These are phyloP conservation scores for Eucalyptus camaldulensis DNA, from an alignment of 345 rosid genomes.

Conservation along the genomic window DNA sequence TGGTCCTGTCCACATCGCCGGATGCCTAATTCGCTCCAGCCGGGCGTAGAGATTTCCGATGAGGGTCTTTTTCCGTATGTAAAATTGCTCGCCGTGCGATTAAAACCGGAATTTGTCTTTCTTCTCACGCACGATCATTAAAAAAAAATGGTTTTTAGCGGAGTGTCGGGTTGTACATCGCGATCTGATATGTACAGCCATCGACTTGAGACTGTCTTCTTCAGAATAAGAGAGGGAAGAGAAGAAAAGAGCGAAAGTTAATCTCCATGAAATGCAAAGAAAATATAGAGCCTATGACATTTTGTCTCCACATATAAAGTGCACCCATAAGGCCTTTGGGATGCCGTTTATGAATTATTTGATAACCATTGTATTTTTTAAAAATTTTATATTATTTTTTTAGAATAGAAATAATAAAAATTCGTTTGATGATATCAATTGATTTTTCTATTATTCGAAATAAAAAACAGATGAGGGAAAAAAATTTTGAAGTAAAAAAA, in stretches of 20 bases:
- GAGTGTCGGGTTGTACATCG: neutral
- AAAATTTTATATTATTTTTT: fast-evolving
- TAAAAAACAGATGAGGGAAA: fast-evolving
- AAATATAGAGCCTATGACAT: neutral
- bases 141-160: neutral
- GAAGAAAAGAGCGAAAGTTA: neutral
- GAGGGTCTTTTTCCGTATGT: neutral
- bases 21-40: neutral
- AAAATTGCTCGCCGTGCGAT: neutral
- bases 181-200: neutral
- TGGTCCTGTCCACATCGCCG: neutral
- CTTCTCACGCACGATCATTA: neutral
- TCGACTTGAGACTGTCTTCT: neutral
- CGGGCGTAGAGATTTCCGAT: neutral
- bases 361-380: fast-evolving
- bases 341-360: too few relatives aligned
- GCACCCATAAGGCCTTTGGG: neutral
- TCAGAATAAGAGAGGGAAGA: neutral
- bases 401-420: too few relatives aligned
- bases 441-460: fast-evolving
- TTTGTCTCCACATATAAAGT: neutral
- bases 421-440: fast-evolving
- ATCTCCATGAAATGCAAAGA: neutral
- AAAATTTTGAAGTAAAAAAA: too few relatives aligned
- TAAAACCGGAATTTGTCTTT: neutral